Evolutionary conservation across 176 grass and related monocot genomes (phyloP), one percentile per base, ranked within the genome.

Genomic region (Bolboschoenus planiculmis): DNA sequence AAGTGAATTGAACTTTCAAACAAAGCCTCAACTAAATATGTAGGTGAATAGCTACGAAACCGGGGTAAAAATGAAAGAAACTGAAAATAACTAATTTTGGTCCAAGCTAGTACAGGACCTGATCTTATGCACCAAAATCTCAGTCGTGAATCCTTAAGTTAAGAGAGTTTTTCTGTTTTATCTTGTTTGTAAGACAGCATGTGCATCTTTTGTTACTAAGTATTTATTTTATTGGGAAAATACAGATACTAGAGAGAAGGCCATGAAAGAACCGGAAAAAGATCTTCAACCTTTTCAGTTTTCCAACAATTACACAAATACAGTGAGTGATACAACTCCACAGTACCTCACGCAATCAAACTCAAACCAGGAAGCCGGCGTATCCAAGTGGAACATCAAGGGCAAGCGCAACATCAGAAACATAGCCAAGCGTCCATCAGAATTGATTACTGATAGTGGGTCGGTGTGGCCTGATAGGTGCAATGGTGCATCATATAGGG

Each of bases 391-490:
- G 96, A 91, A 89, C 85, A 91, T 93, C 65, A 99, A 99, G 90
- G 92, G 96, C 68, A 99, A 99, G 91, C 96, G 96, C 82, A 99
- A 95, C 83, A 99, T n/a, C 76, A 87, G 92, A 80, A 95, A 86
- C 79, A 83, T 81, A 64, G 58, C 40, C 5, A 99, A 91, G 83
- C 88, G 80, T 66, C 80, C 78, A 10, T 61, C 85, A 56, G 81
- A 97, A 44, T 47, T 66, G 61, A 39, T 46, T 55, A 84, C 85
- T 77, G 88, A 80, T 81, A 94, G 84, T 68, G 35, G 72, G 14
- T 44, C 27, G 1, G 27, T 75, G 14, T 91, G 86, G 88, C 70
- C 86, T 84, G 87, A 89, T 57, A 97, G 87, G 82, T 80, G 78
- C 59, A 87, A 84, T 89, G 82, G 78, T 78, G 59, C 82, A 80